phyloP scores from a whole-genome alignment of 2,329 filamentous ascomycete species.

The Mollisiaceae sp. region DNA sequence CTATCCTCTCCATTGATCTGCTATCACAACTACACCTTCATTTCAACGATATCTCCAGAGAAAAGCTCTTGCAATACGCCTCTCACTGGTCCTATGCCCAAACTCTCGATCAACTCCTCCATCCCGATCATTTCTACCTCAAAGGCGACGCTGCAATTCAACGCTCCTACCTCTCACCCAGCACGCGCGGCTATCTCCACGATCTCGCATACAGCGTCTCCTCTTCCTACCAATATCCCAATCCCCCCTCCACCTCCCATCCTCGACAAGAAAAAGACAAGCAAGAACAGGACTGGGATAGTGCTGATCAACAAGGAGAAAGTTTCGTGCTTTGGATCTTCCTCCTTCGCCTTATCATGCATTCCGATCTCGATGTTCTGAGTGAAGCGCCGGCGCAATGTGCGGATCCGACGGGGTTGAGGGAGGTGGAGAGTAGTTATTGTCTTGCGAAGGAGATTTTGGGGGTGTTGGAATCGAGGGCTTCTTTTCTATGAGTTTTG shows the following conservation, averaged over 20 bases:
- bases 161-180: not conserved
- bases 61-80: not conserved
- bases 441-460: not conserved
- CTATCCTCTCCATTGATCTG: not conserved
- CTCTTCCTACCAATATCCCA: not conserved
- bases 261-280: not conserved
- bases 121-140: not conserved
- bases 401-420: not conserved
- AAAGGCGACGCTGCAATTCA: not conserved
- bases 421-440: conserved; percentile 6
- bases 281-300: no score
- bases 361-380: not conserved
- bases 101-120: not conserved
- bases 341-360: not conserved
- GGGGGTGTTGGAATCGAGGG: not conserved
- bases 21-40: not conserved
- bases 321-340: not conserved
- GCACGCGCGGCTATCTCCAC: not conserved
- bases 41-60: not conserved
- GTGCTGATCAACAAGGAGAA: not conserved
- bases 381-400: not conserved
- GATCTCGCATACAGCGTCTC: not conserved
- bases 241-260: not conserved
- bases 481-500: not conserved
- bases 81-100: not conserved